Evolutionary conservation across 164 flowering plant species (phyloP), one percentile per base, ranked within the genome.

Genomic region (Brasenia schreberi): DNA sequence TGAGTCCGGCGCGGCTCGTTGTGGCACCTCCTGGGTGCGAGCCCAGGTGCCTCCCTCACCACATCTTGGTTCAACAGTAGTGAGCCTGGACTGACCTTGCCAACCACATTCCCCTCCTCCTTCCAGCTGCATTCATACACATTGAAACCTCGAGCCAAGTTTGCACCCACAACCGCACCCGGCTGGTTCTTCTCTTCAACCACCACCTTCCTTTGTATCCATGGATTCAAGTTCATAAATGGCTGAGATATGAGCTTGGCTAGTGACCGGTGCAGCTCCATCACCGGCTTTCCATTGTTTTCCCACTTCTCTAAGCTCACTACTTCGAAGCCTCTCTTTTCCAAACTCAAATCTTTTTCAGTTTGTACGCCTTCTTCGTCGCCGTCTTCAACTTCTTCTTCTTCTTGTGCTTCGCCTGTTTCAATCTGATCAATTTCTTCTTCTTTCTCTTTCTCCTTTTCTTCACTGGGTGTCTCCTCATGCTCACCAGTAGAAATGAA

Each of bases 111-210:
- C 56, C 56, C 56, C 16, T 49, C 67, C 45, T 65, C 63, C 75
- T 81, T 68, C 93, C 92, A 86, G 65, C 70, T 75, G 64, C 81
- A 78, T 58, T 90, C 89, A 42, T 84, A 88, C 5, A 78, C 75
- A 67, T 86, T 89, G 72, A 83, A 76, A 3, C 85, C 75, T 1
- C 77, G 73, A 0, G 82, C 70, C 0, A 49, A 9, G 78, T 66
- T 0, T 71, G 63, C 0, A 9, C 16, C 16, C 65, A n/a, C 7
- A 56, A 14, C 33, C 66, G 39, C 7, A 73, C 56, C 18, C 62
- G 67, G 7, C 71, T 5, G 5, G 71, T 49, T 49, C 12, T 49
- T 14, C 12, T 14, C 56, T 4, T 49, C 65, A 17, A 45, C 65
- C 39, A 72, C 66, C n/a, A 70, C 73, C 44, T 64, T 63, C 65